Percentiles rank a stretch among this genome's conserved stretches.
Conservation (phyloP, 352 stramenopile genomes). For the Phytophthora constricta region DNA sequence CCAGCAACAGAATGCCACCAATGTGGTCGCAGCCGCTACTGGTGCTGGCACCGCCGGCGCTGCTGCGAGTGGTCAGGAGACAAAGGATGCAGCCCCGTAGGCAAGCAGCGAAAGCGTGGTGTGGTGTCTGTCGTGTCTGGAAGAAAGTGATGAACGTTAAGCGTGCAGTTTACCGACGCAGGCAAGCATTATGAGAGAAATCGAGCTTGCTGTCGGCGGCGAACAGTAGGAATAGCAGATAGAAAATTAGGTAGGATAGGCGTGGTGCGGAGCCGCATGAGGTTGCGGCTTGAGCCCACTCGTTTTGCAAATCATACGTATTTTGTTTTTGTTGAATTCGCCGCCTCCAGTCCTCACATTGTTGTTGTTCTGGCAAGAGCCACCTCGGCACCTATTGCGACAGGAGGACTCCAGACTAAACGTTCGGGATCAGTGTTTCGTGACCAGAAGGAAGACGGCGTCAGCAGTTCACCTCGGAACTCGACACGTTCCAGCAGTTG, state of each 20-base stretch:
- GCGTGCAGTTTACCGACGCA: slow-evolving; percentile 1
- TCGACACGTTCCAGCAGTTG: slow-evolving; percentile 28
- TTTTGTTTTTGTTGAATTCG: slow-evolving; percentile 21
- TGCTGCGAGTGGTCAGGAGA: slow-evolving; percentile 20
- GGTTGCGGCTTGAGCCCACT: slow-evolving; percentile 19
- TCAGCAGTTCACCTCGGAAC: background rate
- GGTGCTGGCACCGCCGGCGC: background rate
- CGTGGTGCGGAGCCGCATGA: slow-evolving; percentile 10
- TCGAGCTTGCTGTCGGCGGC: slow-evolving; percentile 10
- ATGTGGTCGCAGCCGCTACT: slow-evolving; percentile 8
- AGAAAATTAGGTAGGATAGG: slow-evolving; percentile 42
- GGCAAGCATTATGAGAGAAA: slow-evolving; percentile 9
- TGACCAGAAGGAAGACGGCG: slow-evolving; percentile 18
- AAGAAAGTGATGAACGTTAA: slow-evolving; percentile 5
- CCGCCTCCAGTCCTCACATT: too few relatives aligned
- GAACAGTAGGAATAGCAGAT: slow-evolving; percentile 34
- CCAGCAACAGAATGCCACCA: slow-evolving; percentile 20
- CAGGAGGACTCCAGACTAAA: slow-evolving; percentile 5
- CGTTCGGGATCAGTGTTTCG: slow-evolving; percentile 1
- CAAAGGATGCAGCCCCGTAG: slow-evolving; percentile 29
- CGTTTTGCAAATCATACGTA: slow-evolving; percentile 40
- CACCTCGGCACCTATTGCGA: slow-evolving; percentile 29
- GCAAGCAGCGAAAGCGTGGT: background rate
- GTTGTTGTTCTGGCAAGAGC: slow-evolving; percentile 8
- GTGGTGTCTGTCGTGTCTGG: slow-evolving; percentile 18